Evolutionary conservation across 2,329 filamentous ascomycete genomes (phyloP).

Genomic region (Sporothrix schenckii): DNA sequence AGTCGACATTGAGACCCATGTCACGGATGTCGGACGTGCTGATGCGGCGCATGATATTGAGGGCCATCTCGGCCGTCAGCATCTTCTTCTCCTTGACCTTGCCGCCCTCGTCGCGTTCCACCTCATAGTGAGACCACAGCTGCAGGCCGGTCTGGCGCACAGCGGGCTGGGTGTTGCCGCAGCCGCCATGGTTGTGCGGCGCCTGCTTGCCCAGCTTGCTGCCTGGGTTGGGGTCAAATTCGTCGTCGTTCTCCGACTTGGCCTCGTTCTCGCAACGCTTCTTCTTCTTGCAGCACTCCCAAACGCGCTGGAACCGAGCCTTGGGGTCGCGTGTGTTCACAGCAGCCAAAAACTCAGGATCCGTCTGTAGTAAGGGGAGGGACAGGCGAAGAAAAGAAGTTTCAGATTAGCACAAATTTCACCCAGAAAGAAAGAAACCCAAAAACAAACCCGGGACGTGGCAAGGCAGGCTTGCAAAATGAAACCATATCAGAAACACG

Average conservation of each 20-base stretch:
- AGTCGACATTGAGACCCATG: conserved; percentile 91
- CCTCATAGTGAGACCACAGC: conserved; percentile 75
- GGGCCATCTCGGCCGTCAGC: conserved; percentile 81
- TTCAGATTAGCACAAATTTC: conserved; percentile 60
- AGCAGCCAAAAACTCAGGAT: conserved; percentile 80
- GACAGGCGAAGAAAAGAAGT: conserved; percentile 40
- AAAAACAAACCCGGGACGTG: conserved; percentile 47
- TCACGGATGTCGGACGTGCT: conserved; percentile 77
- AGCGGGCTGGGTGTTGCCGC: conserved; percentile 85
- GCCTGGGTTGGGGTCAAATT: conserved; percentile 59
- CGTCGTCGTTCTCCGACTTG: conserved; percentile 62
- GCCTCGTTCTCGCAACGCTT: conserved; percentile 79
- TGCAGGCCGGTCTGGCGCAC: conserved; percentile 86
- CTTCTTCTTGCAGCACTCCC: conserved; percentile 89
- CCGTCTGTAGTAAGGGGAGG: conserved; percentile 59
- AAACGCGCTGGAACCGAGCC: conserved; percentile 88
- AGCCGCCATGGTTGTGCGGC: conserved; percentile 76
- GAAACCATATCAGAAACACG: background rate
- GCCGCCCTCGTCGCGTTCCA: conserved; percentile 73
- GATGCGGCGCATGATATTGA: conserved; percentile 85
- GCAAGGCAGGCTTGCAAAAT: background rate
- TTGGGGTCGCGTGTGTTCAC: conserved; percentile 89
- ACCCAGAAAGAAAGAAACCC: conserved; percentile 47
- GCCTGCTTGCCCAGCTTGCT: conserved; percentile 55
- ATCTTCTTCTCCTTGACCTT: conserved; percentile 76